Evolutionary conservation across 768 basidiomycete species (phyloP).

Genomic region (Krasilnikovozyma curviuscula): DNA sequence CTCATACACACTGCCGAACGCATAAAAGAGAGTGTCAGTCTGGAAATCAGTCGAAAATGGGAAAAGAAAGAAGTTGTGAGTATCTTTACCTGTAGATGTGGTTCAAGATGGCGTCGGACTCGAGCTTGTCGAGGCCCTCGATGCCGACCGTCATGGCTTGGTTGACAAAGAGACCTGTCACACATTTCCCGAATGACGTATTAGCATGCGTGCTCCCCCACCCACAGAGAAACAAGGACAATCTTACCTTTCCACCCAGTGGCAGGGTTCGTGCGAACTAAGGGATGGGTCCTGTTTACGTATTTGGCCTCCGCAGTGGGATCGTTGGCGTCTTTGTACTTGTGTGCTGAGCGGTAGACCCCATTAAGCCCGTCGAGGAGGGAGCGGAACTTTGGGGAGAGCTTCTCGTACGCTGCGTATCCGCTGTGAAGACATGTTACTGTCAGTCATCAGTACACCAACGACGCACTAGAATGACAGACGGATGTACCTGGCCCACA

Average conservation of each 20-base stretch:
- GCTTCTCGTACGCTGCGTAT: constrained; percentile 20
- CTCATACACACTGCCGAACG: constrained; percentile 13
- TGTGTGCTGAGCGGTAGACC: constrained; percentile 21
- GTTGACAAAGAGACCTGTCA: constrained; percentile 26
- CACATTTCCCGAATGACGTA: too few relatives aligned
- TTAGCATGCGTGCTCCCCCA: too few relatives aligned
- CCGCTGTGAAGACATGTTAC: too few relatives aligned
- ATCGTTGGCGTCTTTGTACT: constrained; percentile 18
- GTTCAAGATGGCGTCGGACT: constrained; percentile 25
- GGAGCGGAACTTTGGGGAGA: constrained; percentile 19
- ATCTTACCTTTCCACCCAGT: constrained; percentile 28
- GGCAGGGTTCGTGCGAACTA: constrained; percentile 13
- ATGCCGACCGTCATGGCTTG: constrained; percentile 25
- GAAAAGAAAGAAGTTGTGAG: constrained; percentile 13
- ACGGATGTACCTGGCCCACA: too few relatives aligned
- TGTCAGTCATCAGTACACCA: too few relatives aligned
- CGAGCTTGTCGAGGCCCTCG: constrained; percentile 24
- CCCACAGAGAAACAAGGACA: too few relatives aligned
- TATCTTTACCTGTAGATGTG: constrained; percentile 22
- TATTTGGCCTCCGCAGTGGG: not conserved
- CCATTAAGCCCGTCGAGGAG: constrained; percentile 20
- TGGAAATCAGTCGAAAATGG: not conserved
- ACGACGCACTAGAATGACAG: too few relatives aligned
- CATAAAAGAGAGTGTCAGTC: not conserved
- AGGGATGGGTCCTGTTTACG: not conserved